Base-by-base conservation (phyloP, 148 eudicot genomes). In the Beta vulgaris region DNA sequence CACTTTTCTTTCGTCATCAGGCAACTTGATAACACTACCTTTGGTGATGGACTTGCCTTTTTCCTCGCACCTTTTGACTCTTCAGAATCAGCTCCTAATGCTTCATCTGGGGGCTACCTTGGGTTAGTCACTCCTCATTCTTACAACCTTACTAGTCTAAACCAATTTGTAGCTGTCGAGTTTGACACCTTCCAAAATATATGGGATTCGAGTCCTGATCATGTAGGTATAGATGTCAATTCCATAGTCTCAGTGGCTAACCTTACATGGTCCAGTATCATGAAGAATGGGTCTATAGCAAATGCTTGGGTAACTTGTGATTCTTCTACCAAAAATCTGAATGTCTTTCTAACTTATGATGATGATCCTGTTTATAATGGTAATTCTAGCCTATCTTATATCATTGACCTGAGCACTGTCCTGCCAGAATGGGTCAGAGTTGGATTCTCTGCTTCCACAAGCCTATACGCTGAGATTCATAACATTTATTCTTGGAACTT, bases 381-480 rank as follows among this genome's bases (percentile, higher is more conserved):
- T 29, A 61, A 69, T 43, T 82, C 79, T 34, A 83, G 78, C 28
- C 54, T 86, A 42, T 86, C 68, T 0, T 77, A 77, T 21, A 53
- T 51, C 36, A 77, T 86, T 42, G 84, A 86, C 71, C 43, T 86
- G 64, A 71, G 81, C 23, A 54, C 69, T 2, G 35, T 75, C 29
- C 36, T 86, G 62, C 89, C 89, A 0, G 84, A 84, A 7, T 48
- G 11, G 35, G 80, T 84, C 6, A 75, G 69, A 44, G 74, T 86
- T 26, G 87, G 89, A 19, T 84, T 86, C 77, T 86, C 89, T 16
- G 87, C 81, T 74, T 61, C 87, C 57, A 84, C 89, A 1, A 83
- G 87, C 2, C 2, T 11, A 9, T 32, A 23, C 69, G 39, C 66
- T 21, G 85, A 86, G 65, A 51, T 73, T 64, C 83, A 81, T 62